phyloP scores from a whole-genome alignment of 192 early-diverging fungal species.

The Umbelopsis vinacea region DNA sequence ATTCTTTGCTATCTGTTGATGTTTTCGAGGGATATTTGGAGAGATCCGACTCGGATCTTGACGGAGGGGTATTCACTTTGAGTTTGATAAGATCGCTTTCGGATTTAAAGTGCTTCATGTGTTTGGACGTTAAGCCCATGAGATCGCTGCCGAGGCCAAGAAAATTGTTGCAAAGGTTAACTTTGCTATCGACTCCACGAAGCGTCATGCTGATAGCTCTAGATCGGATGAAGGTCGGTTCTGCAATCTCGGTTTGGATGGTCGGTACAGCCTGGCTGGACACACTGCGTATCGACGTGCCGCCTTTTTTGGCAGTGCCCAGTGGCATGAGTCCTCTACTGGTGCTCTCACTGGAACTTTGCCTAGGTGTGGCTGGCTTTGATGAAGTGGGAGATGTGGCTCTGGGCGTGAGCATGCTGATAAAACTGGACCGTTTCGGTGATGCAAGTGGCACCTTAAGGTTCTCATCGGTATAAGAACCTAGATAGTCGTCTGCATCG shows the following conservation, averaged over 20 bases:
- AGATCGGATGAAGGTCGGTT: conserved; percentile 33
- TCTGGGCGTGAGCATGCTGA: neutral
- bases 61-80: neutral
- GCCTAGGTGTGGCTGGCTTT: neutral
- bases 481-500: neutral
- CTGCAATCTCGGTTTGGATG: conserved; percentile 27
- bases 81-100: conserved; percentile 31
- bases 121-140: neutral
- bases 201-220: neutral
- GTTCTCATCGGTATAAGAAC: neutral
- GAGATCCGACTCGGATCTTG: neutral
- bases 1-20: neutral
- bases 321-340: neutral
- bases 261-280: conserved; percentile 16
- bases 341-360: neutral
- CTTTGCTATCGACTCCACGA: neutral
- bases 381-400: neutral
- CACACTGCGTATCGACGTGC: neutral
- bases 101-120: conserved; percentile 33
- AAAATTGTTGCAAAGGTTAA: neutral
- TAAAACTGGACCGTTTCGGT: neutral
- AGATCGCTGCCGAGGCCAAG: neutral
- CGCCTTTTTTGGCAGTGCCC: neutral
- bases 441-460: neutral
- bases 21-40: neutral